A percentile compares a stretch with the other conserved stretches of the same genome.
Conservation (phyloP, 768 basidiomycete genomes). For the Mycena leptocephala region DNA sequence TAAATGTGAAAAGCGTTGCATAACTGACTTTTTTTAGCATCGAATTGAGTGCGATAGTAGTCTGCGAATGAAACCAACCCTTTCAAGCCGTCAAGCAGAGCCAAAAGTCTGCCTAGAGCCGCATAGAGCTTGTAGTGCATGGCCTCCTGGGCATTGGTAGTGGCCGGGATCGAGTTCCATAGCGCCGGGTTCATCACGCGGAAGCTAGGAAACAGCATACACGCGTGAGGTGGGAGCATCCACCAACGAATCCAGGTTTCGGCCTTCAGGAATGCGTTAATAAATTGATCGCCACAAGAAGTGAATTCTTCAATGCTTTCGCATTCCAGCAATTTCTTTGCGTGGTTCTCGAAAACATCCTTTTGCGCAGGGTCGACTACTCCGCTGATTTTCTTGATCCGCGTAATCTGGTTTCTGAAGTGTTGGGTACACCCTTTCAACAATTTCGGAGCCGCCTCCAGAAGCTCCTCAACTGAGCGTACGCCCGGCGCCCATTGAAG, state of each 20-base stretch:
- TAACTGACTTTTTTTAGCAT: not conserved
- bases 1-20: not conserved
- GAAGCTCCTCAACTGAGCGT: slow-evolving; percentile 22
- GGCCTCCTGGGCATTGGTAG: too few species aligned
- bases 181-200: too few species aligned
- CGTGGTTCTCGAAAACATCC: slow-evolving; percentile 30
- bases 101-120: too few species aligned
- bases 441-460: slow-evolving; percentile 6
- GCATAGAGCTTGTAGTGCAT: too few species aligned
- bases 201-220: not conserved
- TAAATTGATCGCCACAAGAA: not conserved
- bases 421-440: slow-evolving; percentile 51
- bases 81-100: too few species aligned
- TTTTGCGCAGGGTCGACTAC: slow-evolving; percentile 30
- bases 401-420: slow-evolving; percentile 43
- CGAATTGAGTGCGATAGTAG: not conserved
- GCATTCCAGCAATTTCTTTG: not conserved
- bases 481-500: not conserved
- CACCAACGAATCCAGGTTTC: not conserved
- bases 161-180: too few species aligned
- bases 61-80: not conserved
- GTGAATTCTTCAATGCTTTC: not conserved
- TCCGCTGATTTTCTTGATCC: slow-evolving; percentile 41
- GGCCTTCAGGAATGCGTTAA: not conserved
- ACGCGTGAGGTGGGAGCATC: not conserved